These are phyloP conservation scores for Termitomyces sp. DNA, from an alignment of 768 basidiomycete genomes.

Conservation along the genomic window DNA sequence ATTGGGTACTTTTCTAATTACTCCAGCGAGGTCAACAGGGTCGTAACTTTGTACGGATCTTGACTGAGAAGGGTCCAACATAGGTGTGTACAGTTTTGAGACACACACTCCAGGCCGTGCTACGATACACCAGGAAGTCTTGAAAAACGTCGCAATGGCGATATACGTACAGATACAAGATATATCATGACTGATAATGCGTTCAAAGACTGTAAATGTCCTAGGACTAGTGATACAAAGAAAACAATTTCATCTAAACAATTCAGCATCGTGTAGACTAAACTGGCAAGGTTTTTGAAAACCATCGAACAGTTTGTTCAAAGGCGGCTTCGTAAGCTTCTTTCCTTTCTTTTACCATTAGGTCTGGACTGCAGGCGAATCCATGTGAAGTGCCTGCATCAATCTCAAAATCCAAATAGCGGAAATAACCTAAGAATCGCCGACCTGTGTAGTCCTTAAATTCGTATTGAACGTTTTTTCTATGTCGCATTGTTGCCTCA, in stretches of 20 bases:
- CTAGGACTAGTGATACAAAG: no score
- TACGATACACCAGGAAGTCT: not conserved
- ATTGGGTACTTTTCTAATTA: no score
- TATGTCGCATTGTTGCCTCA: constrained; percentile 30
- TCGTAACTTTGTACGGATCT: no score
- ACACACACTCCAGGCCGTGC: not conserved
- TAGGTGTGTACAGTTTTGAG: no score
- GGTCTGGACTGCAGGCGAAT: constrained; percentile 37
- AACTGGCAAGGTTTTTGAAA: constrained; percentile 31
- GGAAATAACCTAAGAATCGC: not conserved
- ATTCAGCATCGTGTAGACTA: not conserved
- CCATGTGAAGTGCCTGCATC: constrained; percentile 38
- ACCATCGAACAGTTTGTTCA: constrained; percentile 38
- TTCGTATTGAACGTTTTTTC: constrained; percentile 38
- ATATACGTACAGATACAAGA: not conserved
- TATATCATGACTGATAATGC: not conserved
- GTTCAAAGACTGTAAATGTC: not conserved
- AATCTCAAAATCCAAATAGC: not conserved
- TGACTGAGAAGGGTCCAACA: no score
- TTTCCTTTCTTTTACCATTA: constrained; percentile 30
- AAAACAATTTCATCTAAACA: not conserved
- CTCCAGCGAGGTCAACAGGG: no score
- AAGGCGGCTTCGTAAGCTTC: constrained; percentile 36
- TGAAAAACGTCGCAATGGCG: not conserved
- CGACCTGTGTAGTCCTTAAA: constrained; percentile 39